Evolutionary conservation across 768 basidiomycete genomes (phyloP), one percentile per base, ranked within the genome.

Genomic region (Calocera viscosa): DNA sequence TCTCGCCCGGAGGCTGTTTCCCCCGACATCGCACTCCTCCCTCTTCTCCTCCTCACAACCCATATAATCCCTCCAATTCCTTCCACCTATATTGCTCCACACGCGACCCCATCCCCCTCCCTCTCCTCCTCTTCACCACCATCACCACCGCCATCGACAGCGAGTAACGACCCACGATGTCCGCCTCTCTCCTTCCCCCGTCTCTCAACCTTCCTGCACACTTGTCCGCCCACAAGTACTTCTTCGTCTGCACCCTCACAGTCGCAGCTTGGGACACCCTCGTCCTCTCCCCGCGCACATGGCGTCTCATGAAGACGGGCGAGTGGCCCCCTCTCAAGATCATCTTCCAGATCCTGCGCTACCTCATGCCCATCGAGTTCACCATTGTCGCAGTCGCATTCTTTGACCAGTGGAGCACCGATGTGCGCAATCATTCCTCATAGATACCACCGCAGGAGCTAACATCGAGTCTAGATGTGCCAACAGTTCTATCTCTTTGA

Each of bases 261-360:
- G 89, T 93, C 66, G 88, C 90, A 0, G 90, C 90, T 7, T 92
- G 91, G 90, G 90, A 93, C 72, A 86, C 90, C 38, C 84, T 93
- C 72, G 90, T 93, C 38, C 82, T 93, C 63, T 86, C 86, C 10
- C 90, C 90, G 0, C 79, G 90, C 66, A 85, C 87, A 60, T 91
- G 86, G 83, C 82, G 86, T 32, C 84, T 93, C 67, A 74, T 85
- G 68, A 83, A 82, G 70, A 78, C 81, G 12, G 76, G 77, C 63
- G 78, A 81, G 28, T 92, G 91, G 91, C 90, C 90, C 1, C 75
- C 82, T 0, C 83, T 93, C 74, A 92, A 93, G 76, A 75, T 85
- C 40, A 78, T 91, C 66, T 90, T 86, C 77, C 82, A 87, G 74
- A 84, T 92, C 73, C 75, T 93, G 64, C 79, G 89, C 32, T 17